Conservation (phyloP, 1,284 basidiomycete species). For the Ceratobasidium sp. region DNA sequence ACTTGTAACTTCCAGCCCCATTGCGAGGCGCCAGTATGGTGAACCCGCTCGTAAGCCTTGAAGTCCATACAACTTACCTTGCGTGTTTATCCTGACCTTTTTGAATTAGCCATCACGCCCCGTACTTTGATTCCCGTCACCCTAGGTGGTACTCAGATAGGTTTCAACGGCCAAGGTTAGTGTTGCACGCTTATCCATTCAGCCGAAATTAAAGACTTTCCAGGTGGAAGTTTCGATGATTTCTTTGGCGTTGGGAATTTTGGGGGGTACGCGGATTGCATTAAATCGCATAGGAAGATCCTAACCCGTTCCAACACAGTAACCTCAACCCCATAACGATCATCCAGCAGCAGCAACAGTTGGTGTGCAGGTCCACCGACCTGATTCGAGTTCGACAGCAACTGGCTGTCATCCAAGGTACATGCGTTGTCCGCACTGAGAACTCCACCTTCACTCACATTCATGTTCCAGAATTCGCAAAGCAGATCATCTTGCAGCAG, state of each 20-base stretch:
- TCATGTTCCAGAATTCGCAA: background rate
- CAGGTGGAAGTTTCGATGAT: conserved; percentile 43
- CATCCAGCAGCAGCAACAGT: conserved; percentile 41
- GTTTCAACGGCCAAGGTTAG: background rate
- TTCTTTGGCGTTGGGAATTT: conserved; percentile 47
- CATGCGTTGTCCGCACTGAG: conserved; percentile 34
- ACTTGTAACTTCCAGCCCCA: background rate
- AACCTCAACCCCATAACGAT: conserved; percentile 43
- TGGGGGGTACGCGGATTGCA: conserved; percentile 9
- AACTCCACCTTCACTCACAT: background rate
- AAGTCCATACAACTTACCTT: background rate
- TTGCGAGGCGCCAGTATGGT: background rate
- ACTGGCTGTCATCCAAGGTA: conserved; percentile 44
- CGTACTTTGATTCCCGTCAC: conserved; percentile 6
- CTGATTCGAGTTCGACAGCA: conserved; percentile 46
- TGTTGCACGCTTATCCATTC: background rate
- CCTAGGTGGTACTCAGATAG: background rate
- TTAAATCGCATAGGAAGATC: conserved; percentile 12
- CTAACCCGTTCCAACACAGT: conserved; percentile 15
- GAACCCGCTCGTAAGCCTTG: background rate
- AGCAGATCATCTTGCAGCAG: conserved; percentile 45
- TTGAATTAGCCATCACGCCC: conserved; percentile 3
- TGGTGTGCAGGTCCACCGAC: conserved; percentile 44
- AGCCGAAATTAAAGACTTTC: background rate
- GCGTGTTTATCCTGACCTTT: too few species aligned